Base-by-base conservation (phyloP, 2,329 filamentous ascomycete species). In the Penicillium sp. region DNA sequence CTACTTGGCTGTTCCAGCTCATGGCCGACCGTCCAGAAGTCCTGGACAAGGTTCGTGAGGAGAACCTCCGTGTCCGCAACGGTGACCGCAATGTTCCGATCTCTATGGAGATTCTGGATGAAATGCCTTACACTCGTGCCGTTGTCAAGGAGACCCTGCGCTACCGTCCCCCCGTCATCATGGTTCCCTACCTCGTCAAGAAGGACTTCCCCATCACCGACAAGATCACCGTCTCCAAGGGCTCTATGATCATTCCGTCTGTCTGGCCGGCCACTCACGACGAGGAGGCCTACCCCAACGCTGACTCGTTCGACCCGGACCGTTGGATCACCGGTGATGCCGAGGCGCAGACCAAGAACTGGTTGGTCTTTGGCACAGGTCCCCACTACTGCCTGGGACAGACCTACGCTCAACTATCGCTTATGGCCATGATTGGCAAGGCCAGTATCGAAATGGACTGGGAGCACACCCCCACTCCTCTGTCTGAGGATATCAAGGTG, bases 321-420 rank as follows among this genome's bases (percentile, higher is more conserved):
- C 86, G 93, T 68, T 98, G 95, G 86, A 93, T 93, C 75, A 85
- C 84, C 2, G 95, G 93, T 58, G 90, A 93, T 67, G 95, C 93
- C 13, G 93, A 96, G 76, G 86, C 89, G 75, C 89, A 93, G 65
- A 89, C 88, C 72, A 98, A 97, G 88, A 99, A 98, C 82, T 98
- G 88, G 82, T 84, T 99, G 51, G 93, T 98, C 19, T 98, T 99
- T 68, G 95, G 95, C 69, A 93, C 90, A 19, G 95, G 95, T 8
- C 91, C 95, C 67, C 95, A 98, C 79, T 96, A 98, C 81, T 99
- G 95, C 76, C 83, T 98, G 35, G 95, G 93, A 52, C 93, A 98
- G 80, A 88, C 88, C 45, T 99, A 97, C 71, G 95, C 92, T 9
- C 88, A 91, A 74, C 82, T 92, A 59, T 96, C 96, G 77, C 80